Evolutionary conservation across 1,284 basidiomycete genomes (phyloP), one percentile per base, ranked within the genome.

Genomic region (Acaromyces ingoldii): DNA sequence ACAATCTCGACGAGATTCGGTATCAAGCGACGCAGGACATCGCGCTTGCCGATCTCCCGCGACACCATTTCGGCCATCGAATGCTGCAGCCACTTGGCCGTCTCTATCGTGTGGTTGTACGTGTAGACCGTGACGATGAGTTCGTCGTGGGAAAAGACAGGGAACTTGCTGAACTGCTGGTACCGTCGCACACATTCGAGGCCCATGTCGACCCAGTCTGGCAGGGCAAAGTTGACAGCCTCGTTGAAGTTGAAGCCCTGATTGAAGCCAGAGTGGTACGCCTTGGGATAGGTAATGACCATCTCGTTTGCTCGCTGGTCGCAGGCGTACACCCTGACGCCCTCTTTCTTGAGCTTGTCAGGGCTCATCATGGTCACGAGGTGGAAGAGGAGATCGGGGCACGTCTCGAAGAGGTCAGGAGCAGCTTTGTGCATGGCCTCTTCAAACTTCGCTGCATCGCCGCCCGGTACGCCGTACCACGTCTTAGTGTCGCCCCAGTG

Each of bases 401-500:
- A 91, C 43, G 91, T 88, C 74, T 97, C 91, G 74, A 99, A 98
- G n/a, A 99, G 82, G 76, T 98, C 95, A 5, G 95, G 95, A 4
- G 95, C 95, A 74, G 95, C 91, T 47, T 82, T 82, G 77, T 87
- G 88, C 78, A 98, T 96, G 6, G 93, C 93, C 17, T 87, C 85
- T 78, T 99, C 95, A 70, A 99, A 96, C 76, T 89, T 90, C 65
- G 90, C 89, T 24, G 93, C 91, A 65, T 95, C 88, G 50, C 84
- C 84, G 22, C 89, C 95, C 1, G 95, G 93, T 38, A 98, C 87
- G 51, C 93, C 93, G 78, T 98, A 98, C 95, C 95, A 99, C 0
- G 93, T 98, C 81, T 99, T 99, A 38, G 93, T 96, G 75, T 96
- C 93, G 30, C 95, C 93, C 89, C 90, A 96, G 76, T 97, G 93